Base-by-base conservation (phyloP, 2,329 filamentous ascomycete species). In the Corinectria fuckeliana region DNA sequence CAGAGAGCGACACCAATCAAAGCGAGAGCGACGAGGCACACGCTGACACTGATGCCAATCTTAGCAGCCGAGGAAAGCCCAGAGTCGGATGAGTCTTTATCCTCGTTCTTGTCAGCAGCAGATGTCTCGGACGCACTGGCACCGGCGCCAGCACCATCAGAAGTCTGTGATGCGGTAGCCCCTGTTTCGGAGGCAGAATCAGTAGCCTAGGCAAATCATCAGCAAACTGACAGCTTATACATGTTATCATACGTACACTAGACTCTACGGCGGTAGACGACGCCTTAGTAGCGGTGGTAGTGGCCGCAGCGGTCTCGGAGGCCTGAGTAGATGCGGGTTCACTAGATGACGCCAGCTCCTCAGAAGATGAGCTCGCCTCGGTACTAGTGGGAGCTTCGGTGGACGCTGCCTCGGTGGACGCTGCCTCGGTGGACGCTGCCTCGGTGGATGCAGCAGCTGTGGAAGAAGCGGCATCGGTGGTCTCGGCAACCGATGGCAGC, bases 21-120 rank as follows among this genome's bases (percentile, higher is more conserved):
- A 18, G 77, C 77, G 10, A 81, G 69, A 5, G 75, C 76, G n/a
- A 70, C 79, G 13, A 77, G 77, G 20, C 75, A 78, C 25, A 77
- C 75, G 41, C 80, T 81, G 42, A 82, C 75, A 26, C 80, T 81
- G 56, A 85, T 81, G 8, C 83, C 83, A 41, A 78, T 78, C 57
- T 82, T 78, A 10, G 78, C 81, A 6, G 76, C 77, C 3, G 76
- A 59, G 18, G 68, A 68, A 42, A 71, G 51, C 21, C 67, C 65
- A 21, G 55, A 62, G 14, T 52, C 61, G 25, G 60, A 45, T 6
- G 39, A 21, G 21, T 39, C 38, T 5, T 39, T 11, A 20, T 42
- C 39, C 6, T 42, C 60, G 7, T 68, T 50, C 13, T 67, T 56
- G 14, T 62, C 56, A 23, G 60, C 47, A 21, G 49, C 51, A 21